Evolutionary conservation across 306 rosid genomes (phyloP), one percentile per base, ranked within the genome.

Genomic region (Cicer yamashitae): DNA sequence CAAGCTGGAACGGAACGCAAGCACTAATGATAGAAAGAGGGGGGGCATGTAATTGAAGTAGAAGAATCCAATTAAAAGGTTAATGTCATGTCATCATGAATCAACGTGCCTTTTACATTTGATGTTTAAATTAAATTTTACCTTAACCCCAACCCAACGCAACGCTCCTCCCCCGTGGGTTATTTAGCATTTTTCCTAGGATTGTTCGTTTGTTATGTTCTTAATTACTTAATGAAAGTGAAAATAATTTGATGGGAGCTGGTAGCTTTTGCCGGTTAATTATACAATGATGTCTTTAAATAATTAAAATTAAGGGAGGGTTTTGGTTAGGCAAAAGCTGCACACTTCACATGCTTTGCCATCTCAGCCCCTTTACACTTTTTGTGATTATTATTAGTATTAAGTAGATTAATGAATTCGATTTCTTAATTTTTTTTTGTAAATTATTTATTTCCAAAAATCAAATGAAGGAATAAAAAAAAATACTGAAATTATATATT

Each of bases 321-420:
- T 67, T 41, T 73, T 77, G 64, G 80, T 67, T 7, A 64, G 82
- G 84, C 84, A 83, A 87, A 90, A 83, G 87, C 91, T 86, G 83
- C 89, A 51, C 79, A 22, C 15, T 40, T 75, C 93, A 87, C 96
- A 86, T 89, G 91, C 81, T 52, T 51, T 81, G 82, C 86, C 87
- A 82, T 54, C 89, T 75, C 79, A 20, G 67, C 84, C 67, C 73
- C 66, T 75, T 38, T 60, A 59, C 43, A 38, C 39, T 14, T 25
- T 17, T 70, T 76, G 4, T 10, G 53, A 54, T 59, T 2, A 12
- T 59, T 2, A 12, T 60, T 6, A 25, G 34, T 25, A 30, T 25
- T 60, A 11, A 12, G 62, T 13, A n/a, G 57, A 57, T 74, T 56
- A 57, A 56, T 22, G 22, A 77, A 41, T 43, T 22, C 15, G 54